phyloP scores from a whole-genome alignment of 2,329 filamentous ascomycete species.

The Fusarium sterilihyphosum region DNA sequence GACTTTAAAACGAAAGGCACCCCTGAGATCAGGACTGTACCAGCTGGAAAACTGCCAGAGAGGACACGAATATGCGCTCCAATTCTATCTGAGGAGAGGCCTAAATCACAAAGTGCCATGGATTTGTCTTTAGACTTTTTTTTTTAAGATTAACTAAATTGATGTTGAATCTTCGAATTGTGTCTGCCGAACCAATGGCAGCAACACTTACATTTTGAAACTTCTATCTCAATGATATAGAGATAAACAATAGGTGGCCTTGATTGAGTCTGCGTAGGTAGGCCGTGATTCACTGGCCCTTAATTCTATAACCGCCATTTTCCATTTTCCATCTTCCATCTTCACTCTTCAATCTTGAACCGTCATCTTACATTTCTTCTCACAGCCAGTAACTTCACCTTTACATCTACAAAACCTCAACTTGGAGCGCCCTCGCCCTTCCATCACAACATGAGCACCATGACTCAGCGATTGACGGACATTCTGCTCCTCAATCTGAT shows the following conservation, averaged over 20 bases:
- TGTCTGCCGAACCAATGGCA: background rate
- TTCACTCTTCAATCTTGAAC: background rate
- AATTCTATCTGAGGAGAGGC: too few relatives aligned
- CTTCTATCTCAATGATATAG: too few relatives aligned
- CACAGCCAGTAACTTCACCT: background rate
- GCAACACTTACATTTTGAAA: background rate
- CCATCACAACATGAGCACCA: background rate
- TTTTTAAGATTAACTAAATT: slow-evolving; percentile 17
- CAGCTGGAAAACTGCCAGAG: background rate
- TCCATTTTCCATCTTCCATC: too few relatives aligned
- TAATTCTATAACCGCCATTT: background rate
- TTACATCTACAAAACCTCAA: background rate
- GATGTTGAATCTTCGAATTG: background rate
- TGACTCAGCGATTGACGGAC: background rate
- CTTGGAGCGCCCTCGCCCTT: background rate
- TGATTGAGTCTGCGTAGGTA: too few relatives aligned
- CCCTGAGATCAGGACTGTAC: background rate
- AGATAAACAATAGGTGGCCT: too few relatives aligned
- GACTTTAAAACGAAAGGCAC: background rate
- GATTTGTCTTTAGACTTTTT: too few relatives aligned
- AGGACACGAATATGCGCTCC: background rate
- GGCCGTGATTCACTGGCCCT: background rate
- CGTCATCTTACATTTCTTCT: too few relatives aligned
- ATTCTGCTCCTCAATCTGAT: slow-evolving; percentile 38
- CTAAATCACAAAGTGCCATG: too few relatives aligned